A percentile compares a stretch with the other conserved stretches of the same genome.
phyloP scores from a whole-genome alignment of 176 grass and related monocot species.

The Bothriochloa decipiens region DNA sequence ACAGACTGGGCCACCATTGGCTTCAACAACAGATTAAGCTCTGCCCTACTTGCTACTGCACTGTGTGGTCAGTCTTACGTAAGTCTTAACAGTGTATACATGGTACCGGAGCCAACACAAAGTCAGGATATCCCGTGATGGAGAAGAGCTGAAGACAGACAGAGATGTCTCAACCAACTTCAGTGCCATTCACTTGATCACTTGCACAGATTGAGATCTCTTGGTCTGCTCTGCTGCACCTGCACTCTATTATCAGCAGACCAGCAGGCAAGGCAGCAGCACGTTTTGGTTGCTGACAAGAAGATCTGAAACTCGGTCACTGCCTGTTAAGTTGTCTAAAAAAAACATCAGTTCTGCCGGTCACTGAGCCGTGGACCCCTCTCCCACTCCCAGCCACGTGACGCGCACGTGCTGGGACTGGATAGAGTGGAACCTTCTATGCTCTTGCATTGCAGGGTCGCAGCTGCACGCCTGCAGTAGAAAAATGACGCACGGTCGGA shows the following conservation, averaged over 20 bases:
- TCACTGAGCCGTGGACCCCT: neutral
- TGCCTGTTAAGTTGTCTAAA: neutral
- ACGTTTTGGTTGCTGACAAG: neutral
- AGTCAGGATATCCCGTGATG: neutral
- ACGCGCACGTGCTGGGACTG: no score
- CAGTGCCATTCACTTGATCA: neutral
- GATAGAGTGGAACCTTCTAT: no score
- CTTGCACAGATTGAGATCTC: neutral
- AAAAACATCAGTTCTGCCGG: neutral
- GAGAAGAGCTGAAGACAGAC: neutral
- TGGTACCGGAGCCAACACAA: neutral
- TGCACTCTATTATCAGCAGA: neutral
- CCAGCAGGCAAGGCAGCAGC: neutral
- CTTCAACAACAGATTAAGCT: neutral
- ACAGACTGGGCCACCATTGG: neutral
- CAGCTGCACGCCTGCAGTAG: no score
- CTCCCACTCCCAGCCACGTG: no score
- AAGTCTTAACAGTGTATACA: neutral
- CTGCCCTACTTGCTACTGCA: neutral
- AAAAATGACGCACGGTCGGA: no score
- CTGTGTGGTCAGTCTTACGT: neutral
- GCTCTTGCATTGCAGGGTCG: no score
- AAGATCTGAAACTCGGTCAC: no score
- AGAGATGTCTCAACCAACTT: conserved; percentile 11
- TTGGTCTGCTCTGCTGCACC: neutral